Evolutionary conservation across 2,329 filamentous ascomycete genomes (phyloP).

Genomic region (Penicillium paneum): DNA sequence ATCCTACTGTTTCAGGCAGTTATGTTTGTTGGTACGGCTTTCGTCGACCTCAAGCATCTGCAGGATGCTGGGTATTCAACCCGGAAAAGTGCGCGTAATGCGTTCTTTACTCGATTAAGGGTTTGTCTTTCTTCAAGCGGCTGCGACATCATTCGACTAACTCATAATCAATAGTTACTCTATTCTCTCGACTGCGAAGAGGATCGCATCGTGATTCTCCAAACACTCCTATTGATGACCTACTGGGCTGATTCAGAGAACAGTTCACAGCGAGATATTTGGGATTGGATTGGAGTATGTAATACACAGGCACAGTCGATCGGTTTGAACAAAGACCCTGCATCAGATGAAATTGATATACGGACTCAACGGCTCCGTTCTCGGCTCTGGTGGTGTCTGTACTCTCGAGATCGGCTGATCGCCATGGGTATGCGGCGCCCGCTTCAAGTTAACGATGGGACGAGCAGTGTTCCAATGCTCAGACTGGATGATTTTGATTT

Average conservation of each 20-base stretch:
- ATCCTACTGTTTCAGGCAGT: slow-evolving; percentile 86
- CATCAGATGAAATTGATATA: slow-evolving; percentile 60
- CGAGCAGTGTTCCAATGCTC: slow-evolving; percentile 88
- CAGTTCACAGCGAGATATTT: slow-evolving; percentile 80
- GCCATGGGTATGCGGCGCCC: slow-evolving; percentile 85
- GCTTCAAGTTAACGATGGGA: slow-evolving; percentile 82
- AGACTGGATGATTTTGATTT: slow-evolving; percentile 76
- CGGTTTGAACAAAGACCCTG: slow-evolving; percentile 72
- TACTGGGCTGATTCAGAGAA: slow-evolving; percentile 94
- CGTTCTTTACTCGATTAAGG: slow-evolving; percentile 79
- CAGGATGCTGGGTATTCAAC: slow-evolving; percentile 70
- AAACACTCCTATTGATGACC: slow-evolving; percentile 81
- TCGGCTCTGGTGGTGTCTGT: slow-evolving; percentile 91
- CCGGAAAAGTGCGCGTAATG: slow-evolving; percentile 74
- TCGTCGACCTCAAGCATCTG: slow-evolving; percentile 72
- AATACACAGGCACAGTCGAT: slow-evolving; percentile 85
- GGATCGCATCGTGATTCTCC: slow-evolving; percentile 78
- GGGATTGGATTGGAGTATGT: slow-evolving; percentile 92
- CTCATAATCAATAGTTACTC: slow-evolving; percentile 56
- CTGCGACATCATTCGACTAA: background rate
- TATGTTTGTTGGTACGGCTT: slow-evolving; percentile 84
- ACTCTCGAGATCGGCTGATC: slow-evolving; percentile 84
- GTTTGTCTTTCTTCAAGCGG: slow-evolving; percentile 44
- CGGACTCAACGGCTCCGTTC: slow-evolving; percentile 74
- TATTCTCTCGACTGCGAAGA: slow-evolving; percentile 91